phyloP scores from a whole-genome alignment of 345 rosid species.

The Citrus inodora region DNA sequence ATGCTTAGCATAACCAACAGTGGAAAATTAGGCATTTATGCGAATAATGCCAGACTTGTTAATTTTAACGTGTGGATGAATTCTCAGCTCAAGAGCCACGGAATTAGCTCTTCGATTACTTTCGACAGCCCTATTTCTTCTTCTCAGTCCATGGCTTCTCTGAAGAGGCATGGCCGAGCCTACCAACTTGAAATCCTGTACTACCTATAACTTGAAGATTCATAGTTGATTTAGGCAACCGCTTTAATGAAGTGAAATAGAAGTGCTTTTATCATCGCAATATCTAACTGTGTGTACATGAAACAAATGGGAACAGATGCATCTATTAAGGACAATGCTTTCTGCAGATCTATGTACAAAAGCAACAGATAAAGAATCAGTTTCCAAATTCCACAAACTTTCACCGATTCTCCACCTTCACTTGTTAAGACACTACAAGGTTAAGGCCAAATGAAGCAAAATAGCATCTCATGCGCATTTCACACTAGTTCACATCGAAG shows the following conservation, averaged over 20 bases:
- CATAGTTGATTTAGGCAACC: background rate
- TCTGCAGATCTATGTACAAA: background rate
- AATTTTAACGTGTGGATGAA: slow-evolving; percentile 30
- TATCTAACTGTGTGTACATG: background rate
- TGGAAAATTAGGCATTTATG: slow-evolving; percentile 18
- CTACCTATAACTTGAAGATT: background rate
- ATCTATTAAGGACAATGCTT: background rate
- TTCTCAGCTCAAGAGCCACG: slow-evolving; percentile 34
- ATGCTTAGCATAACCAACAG: slow-evolving; percentile 27
- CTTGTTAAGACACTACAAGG: background rate
- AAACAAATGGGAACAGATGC: background rate
- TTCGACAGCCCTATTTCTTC: background rate
- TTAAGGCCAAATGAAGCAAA: slow-evolving; percentile 13
- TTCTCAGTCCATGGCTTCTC: background rate
- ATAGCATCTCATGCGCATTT: slow-evolving; percentile 22
- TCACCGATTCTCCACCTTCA: background rate
- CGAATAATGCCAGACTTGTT: slow-evolving; percentile 38
- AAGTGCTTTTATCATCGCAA: background rate
- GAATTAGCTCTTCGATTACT: slow-evolving; percentile 29
- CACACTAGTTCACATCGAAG: slow-evolving; percentile 3
- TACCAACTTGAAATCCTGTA: too few species aligned
- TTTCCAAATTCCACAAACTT: background rate
- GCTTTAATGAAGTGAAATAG: background rate
- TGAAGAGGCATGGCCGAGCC: background rate
- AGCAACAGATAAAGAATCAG: background rate